Evolutionary conservation across 768 basidiomycete genomes (phyloP), one percentile per base, ranked within the genome.

Genomic region (Leccinum longicurvipes): DNA sequence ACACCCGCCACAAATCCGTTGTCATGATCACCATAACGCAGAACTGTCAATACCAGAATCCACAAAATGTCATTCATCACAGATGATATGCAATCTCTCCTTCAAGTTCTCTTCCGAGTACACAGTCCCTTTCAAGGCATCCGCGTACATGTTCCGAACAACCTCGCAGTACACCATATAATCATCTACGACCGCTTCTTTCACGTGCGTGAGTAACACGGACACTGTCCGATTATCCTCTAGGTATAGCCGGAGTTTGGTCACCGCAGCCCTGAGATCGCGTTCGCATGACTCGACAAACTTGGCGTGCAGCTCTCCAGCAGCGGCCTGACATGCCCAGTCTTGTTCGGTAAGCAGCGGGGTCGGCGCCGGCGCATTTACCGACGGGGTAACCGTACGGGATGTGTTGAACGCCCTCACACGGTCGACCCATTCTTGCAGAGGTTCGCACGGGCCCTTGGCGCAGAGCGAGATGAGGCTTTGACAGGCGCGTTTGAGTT

Each of bases 401-500:
- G 72, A 61, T 14, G 57, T 42, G 47, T 60, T 71, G 52, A 71
- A 73, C 1, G 71, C 63, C 6, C 72, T 71, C 44, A 83, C 79
- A 42, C 77, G 76, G 25, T 83, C 80, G 1, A 84, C 73, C 84
- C 91, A 95, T 19, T 74, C 65, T 29, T 77, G 82, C 17, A 94
- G 69, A 0, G 87, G 81, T 4, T 75, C 74, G 41, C 84, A 84
- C 24, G 90, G 78, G 0, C 76, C 69, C 36, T 77, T 73, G 8
- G 85, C 78, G 58, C 85, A 86, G 14, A 80, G 72, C 3, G 77
- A 72, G 55, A 98, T 96, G 34, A 93, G 80, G 39, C 85, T 83
- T 74, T 96, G 93, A 73, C 95, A 98, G 0, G 85, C 87, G 17
- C 77, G 77, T 65, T 93, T 91, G 27, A 98, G 82, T 28, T 88